Base-by-base conservation (phyloP, 768 basidiomycete genomes). In the Tephrocybe sp. region DNA sequence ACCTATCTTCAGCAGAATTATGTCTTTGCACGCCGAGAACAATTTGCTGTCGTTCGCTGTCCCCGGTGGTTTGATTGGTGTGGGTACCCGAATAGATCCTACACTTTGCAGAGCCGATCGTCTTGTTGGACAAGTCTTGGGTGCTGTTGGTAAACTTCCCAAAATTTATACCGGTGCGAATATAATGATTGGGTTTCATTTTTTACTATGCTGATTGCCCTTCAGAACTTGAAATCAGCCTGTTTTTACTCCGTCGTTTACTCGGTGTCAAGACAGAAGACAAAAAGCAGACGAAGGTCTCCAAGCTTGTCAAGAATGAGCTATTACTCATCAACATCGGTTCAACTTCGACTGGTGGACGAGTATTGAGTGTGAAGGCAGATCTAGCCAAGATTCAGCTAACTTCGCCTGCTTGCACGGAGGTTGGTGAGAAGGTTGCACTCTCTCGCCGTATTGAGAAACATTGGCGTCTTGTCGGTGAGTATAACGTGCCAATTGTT, bases 261-360 rank as follows among this genome's bases (percentile, higher is more conserved):
- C 83, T 98, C n/a, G 96, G 97, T 66, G 97, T 99, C 56, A 94
- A 95, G 70, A 93, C 94, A 20, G 96, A 98, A 70, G 97, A 98
- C 75, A 97, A 95, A 77, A 99, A 98, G 69, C 92, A 95, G 68
- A 97, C 97, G 18, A 99, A 94, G 71, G 91, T 93, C 20, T 78
- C 90, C 47, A 97, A 97, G 69, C 80, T 97, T 39, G 79, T 84
- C 52, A 96, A 96, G 73, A 88, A 88, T 69, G 95, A 97, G 71
- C 79, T 95, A 2, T 72, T 98, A 2, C 81, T 98, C 55, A 95
- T 99, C 77, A 98, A 98, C 75, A 98, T 99, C 51, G 95, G 96
- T 17, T 96, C 93, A 18, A 98, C 94, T 1, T 97, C 95, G 3
- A 96, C 94, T 2, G 97, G 97, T 54, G 96, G 97, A 26, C 88